Conservation (phyloP, 2,329 filamentous ascomycete species). For the Sporothrix protearum region DNA sequence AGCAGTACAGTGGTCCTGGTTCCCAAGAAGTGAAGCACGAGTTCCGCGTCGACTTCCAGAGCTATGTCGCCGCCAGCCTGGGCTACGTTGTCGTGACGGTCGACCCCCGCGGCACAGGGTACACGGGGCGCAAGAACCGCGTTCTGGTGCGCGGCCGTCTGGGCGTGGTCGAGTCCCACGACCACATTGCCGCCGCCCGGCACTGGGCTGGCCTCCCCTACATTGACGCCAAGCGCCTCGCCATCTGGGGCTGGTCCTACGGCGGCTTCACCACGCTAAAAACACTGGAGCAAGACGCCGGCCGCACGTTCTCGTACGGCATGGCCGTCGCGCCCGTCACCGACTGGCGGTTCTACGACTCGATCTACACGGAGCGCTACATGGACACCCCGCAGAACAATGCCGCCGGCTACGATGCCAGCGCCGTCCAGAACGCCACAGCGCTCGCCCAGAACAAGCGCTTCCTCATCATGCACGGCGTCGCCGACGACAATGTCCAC, state of each 20-base stretch:
- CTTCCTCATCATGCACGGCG: slow-evolving; percentile 93
- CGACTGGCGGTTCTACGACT: slow-evolving; percentile 94
- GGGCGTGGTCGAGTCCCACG: slow-evolving; percentile 77
- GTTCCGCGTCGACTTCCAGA: slow-evolving; percentile 84
- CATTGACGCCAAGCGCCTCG: slow-evolving; percentile 75
- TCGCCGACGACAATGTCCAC: slow-evolving; percentile 97
- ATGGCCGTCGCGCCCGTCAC: slow-evolving; percentile 99
- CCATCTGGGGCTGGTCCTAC: slow-evolving; percentile 98
- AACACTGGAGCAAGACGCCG: slow-evolving; percentile 85
- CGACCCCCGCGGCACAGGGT: slow-evolving; percentile 90
- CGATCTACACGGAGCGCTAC: slow-evolving; percentile 91
- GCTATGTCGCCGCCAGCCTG: slow-evolving; percentile 77
- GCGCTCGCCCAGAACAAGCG: slow-evolving; percentile 73
- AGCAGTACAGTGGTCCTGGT: slow-evolving; percentile 90
- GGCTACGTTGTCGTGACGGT: slow-evolving; percentile 95
- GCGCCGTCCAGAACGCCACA: slow-evolving; percentile 69
- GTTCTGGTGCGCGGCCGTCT: slow-evolving; percentile 79
- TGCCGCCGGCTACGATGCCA: slow-evolving; percentile 67
- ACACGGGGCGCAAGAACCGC: slow-evolving; percentile 77
- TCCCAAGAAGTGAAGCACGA: slow-evolving; percentile 80
- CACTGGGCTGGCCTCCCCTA: slow-evolving; percentile 78
- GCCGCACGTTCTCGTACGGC: slow-evolving; percentile 87
- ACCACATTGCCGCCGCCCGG: slow-evolving; percentile 88
- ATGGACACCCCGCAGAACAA: slow-evolving; percentile 94
- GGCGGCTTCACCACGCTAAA: slow-evolving; percentile 95